These are phyloP conservation scores for Hirsutella thompsonii DNA, from an alignment of 2,329 filamentous ascomycete species.

Conservation along the genomic window DNA sequence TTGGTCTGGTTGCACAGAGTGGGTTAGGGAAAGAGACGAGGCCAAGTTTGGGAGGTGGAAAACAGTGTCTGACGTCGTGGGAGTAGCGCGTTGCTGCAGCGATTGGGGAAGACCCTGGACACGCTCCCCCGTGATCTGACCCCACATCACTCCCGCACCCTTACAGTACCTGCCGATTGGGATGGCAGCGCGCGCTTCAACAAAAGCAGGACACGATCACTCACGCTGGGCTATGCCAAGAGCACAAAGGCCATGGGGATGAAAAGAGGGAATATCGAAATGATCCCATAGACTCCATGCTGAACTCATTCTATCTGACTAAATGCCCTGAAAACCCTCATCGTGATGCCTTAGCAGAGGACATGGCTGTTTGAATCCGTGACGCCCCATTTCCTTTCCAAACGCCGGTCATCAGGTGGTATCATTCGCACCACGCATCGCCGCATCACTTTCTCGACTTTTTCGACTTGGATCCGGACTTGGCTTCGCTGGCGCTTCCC, in stretches of 20 bases:
- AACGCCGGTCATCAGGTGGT: neutral
- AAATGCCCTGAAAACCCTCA: neutral
- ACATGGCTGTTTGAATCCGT: neutral
- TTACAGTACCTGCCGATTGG: neutral
- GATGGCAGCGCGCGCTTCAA: too few species aligned
- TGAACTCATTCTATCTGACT: neutral
- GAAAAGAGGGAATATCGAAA: too few species aligned
- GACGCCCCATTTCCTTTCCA: neutral
- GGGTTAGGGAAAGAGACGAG: neutral
- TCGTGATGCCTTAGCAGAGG: neutral
- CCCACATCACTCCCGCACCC: neutral
- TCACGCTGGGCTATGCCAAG: neutral
- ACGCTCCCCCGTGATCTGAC: neutral
- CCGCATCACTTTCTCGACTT: neutral
- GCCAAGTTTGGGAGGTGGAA: neutral
- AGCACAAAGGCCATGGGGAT: neutral
- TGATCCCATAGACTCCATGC: too few species aligned
- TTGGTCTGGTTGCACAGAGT: neutral
- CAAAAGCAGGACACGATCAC: neutral
- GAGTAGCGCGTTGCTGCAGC: neutral
- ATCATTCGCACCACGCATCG: neutral
- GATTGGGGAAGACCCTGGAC: neutral
- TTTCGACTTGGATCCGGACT: constrained; percentile 1
- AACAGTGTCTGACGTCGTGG: neutral
- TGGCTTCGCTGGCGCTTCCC: constrained; percentile 3